A percentile compares a stretch with the other conserved stretches of the same genome.
phyloP scores from a whole-genome alignment of 129 eudicot genomes.

The Apium graveolens region DNA sequence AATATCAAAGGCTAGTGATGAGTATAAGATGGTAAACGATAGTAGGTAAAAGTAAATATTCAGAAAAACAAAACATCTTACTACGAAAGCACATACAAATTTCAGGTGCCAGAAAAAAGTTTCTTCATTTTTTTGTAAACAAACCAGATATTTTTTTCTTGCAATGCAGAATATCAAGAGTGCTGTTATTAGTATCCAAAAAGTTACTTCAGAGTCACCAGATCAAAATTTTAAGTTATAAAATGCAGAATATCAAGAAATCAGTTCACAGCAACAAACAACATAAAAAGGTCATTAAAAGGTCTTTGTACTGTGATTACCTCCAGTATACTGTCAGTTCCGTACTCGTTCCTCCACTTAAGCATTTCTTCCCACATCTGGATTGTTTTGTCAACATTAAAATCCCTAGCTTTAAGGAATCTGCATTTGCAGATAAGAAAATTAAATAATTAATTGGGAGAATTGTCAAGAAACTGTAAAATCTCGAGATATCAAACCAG shows the following conservation, averaged over 20 bases:
- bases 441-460: background rate
- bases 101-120: background rate
- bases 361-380: constrained; percentile 98
- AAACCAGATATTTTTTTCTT: background rate
- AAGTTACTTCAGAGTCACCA: background rate
- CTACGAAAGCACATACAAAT: background rate
- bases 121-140: background rate
- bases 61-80: background rate
- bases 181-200: background rate
- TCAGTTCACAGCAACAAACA: background rate
- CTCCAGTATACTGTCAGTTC: constrained; percentile 81
- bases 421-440: constrained; percentile 25
- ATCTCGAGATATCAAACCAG: background rate
- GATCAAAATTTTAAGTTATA: background rate
- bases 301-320: constrained; percentile 28
- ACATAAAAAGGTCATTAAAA: background rate
- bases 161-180: no score
- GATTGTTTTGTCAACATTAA: constrained; percentile 51
- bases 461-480: background rate
- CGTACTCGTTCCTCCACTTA: constrained; percentile 75
- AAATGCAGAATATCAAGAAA: background rate
- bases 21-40: background rate
- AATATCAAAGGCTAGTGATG: background rate
- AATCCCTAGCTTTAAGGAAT: constrained; percentile 80
- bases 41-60: background rate